A percentile compares a stretch with the other conserved stretches of the same genome.
Evolutionary conservation across 768 basidiomycete genomes (phyloP).

Genomic region (Podaxis carcinomalis): DNA sequence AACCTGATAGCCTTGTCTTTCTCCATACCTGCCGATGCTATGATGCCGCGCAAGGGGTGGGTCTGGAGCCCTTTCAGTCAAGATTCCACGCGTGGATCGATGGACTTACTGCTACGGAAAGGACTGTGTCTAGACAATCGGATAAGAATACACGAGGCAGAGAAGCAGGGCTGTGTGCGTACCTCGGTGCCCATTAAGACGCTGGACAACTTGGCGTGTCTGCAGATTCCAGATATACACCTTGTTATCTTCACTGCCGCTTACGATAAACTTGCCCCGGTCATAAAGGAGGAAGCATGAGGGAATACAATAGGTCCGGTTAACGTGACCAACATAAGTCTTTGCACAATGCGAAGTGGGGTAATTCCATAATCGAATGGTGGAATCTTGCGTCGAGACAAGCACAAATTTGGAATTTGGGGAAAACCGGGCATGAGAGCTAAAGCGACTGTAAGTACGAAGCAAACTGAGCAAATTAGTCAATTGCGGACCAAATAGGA

Average conservation of each 20-base stretch:
- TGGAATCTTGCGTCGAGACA: slow-evolving; percentile 91
- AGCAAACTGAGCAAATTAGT: background rate
- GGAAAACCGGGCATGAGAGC: slow-evolving; percentile 87
- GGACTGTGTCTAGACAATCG: slow-evolving; percentile 48
- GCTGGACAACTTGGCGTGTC: slow-evolving; percentile 68
- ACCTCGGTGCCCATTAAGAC: slow-evolving; percentile 82
- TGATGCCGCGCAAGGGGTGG: slow-evolving; percentile 68
- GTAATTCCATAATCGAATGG: slow-evolving; percentile 92
- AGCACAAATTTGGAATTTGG: slow-evolving; percentile 90
- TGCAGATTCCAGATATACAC: slow-evolving; percentile 90
- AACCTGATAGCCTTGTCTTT: slow-evolving; percentile 82
- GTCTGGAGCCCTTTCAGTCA: slow-evolving; percentile 39
- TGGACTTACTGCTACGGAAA: slow-evolving; percentile 68
- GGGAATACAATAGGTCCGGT: slow-evolving; percentile 79
- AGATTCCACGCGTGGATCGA: slow-evolving; percentile 10
- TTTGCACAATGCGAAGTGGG: slow-evolving; percentile 89
- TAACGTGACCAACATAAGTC: slow-evolving; percentile 84
- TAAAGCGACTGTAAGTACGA: slow-evolving; percentile 23
- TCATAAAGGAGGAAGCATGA: slow-evolving; percentile 54
- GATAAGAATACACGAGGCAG: slow-evolving; percentile 1
- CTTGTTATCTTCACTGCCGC: slow-evolving; percentile 89
- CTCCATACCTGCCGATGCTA: slow-evolving; percentile 89
- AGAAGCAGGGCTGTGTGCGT: slow-evolving; percentile 7
- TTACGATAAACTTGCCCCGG: slow-evolving; percentile 67
- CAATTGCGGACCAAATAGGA: slow-evolving; percentile 68